Evolutionary conservation across 148 eudicot species (phyloP).

Genomic region (Vaccinium corymbosum): DNA sequence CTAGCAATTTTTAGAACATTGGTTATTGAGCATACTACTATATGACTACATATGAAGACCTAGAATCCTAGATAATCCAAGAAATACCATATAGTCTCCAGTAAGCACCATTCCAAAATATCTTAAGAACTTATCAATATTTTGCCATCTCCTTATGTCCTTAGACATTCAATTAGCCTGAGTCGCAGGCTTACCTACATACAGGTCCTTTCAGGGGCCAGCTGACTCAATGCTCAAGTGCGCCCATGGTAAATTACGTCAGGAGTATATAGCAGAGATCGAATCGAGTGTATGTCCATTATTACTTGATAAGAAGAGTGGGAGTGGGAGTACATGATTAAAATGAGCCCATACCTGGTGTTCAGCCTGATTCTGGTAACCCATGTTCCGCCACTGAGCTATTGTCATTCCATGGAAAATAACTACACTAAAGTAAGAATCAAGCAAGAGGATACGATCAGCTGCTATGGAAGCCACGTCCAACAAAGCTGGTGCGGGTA

Average conservation of each 20-base stretch:
- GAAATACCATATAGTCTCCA: not conserved
- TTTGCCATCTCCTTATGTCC: too few species aligned
- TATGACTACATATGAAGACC: too few species aligned
- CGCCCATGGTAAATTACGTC: too few species aligned
- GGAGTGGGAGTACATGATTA: not conserved
- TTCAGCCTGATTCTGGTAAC: conserved; percentile 84
- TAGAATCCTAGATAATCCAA: not conserved
- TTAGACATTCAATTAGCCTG: not conserved
- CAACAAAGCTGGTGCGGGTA: conserved; percentile 80
- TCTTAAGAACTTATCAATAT: too few species aligned
- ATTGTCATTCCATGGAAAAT: conserved; percentile 93
- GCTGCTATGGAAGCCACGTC: conserved; percentile 85
- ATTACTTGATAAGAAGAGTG: not conserved
- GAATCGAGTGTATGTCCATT: not conserved
- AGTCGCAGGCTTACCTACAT: not conserved
- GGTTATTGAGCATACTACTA: too few species aligned
- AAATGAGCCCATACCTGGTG: conserved; percentile 49
- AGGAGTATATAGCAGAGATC: not conserved
- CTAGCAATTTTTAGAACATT: too few species aligned
- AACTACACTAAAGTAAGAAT: conserved; percentile 89
- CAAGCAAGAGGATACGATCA: conserved; percentile 84
- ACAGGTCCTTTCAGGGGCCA: not conserved
- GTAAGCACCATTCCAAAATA: too few species aligned
- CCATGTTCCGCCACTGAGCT: conserved; percentile 96
- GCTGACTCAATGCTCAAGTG: not conserved